Percentiles rank a stretch among this genome's conserved stretches.
phyloP scores from a whole-genome alignment of 257 asterid species.

The Leptodermis oblonga region DNA sequence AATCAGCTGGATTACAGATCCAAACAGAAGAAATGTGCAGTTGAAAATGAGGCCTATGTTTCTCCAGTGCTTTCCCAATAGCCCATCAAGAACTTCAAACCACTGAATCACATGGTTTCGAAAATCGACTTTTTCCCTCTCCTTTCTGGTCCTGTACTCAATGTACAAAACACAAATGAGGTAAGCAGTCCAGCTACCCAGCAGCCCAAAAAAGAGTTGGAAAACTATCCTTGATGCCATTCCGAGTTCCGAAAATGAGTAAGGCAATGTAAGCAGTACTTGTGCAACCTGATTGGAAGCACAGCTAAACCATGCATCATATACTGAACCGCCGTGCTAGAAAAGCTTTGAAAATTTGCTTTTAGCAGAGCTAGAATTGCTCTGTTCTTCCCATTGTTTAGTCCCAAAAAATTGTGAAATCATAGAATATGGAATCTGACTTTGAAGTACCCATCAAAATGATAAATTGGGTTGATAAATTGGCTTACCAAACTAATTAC shows the following conservation, averaged over 20 bases:
- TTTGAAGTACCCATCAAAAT: too few relatives aligned
- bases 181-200: constrained; percentile 95
- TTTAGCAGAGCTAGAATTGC: constrained; percentile 31
- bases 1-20: constrained; percentile 91
- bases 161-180: constrained; percentile 75
- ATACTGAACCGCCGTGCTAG: constrained; percentile 94
- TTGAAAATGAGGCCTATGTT: constrained; percentile 80
- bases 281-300: constrained; percentile 82
- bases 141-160: constrained; percentile 83
- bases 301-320: constrained; percentile 92
- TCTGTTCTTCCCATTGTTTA: constrained; percentile 43
- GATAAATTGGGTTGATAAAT: too few relatives aligned
- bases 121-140: constrained; percentile 83
- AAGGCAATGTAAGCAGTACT: constrained; percentile 80
- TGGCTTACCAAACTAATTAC: too few relatives aligned
- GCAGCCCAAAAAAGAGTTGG: constrained; percentile 69
- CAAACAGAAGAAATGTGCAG: too few relatives aligned
- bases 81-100: constrained; percentile 95
- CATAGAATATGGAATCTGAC: too few relatives aligned
- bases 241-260: constrained; percentile 88
- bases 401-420: too few relatives aligned
- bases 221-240: constrained; percentile 67
- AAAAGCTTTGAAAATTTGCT: constrained; percentile 49
- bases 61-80: constrained; percentile 86
- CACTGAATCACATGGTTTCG: constrained; percentile 92